Percentiles rank a stretch among this genome's conserved stretches.
phyloP scores from a whole-genome alignment of 2,329 filamentous ascomycete genomes.

The Colletotrichum liaoningense region DNA sequence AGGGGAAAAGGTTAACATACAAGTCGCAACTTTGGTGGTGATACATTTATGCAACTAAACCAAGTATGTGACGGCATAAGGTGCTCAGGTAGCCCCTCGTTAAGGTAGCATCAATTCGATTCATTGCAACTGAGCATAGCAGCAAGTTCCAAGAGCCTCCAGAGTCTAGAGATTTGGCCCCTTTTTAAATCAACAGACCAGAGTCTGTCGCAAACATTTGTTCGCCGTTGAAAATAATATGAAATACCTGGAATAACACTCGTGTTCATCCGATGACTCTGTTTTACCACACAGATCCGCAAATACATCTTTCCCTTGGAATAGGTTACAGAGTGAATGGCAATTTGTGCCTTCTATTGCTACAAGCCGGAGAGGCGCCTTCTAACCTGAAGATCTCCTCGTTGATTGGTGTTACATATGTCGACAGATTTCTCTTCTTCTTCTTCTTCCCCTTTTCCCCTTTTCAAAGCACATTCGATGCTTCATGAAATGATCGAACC shows the following conservation, averaged over 20 bases:
- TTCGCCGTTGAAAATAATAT: no score
- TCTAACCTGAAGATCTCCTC: constrained; percentile 27
- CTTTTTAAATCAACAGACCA: no score
- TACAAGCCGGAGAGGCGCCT: constrained; percentile 31
- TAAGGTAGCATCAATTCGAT: no score
- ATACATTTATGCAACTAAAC: not conserved
- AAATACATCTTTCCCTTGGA: not conserved
- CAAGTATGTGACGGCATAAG: no score
- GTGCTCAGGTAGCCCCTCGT: no score
- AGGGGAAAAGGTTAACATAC: no score
- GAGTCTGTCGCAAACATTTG: no score
- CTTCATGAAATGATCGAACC: constrained; percentile 39
- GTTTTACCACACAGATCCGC: not conserved
- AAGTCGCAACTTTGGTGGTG: not conserved
- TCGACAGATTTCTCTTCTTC: constrained; percentile 7
- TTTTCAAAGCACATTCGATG: not conserved
- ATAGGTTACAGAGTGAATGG: constrained; percentile 16
- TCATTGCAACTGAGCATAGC: no score
- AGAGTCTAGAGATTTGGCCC: no score
- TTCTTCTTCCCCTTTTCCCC: not conserved
- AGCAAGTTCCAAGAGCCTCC: no score
- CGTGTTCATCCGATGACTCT: not conserved
- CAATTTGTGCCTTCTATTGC: constrained; percentile 32
- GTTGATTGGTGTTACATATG: constrained; percentile 31
- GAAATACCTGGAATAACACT: not conserved